Evolutionary conservation across 306 rosid genomes (phyloP), one percentile per base, ranked within the genome.

Genomic region (Lathyrus aphaca): DNA sequence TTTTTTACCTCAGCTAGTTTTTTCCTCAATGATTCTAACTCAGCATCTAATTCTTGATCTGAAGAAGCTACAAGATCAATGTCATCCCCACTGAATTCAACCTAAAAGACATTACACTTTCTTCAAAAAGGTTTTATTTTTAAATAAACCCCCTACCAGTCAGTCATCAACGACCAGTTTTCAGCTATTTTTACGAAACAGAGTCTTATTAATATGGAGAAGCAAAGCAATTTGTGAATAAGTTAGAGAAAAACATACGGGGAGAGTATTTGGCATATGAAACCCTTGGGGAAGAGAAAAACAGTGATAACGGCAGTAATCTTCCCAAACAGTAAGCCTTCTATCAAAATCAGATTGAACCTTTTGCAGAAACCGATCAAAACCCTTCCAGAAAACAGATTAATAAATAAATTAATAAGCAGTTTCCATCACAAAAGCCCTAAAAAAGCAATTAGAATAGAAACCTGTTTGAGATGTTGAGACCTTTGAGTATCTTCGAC

Each of bases 301-400:
- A 69, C 91, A 88, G 74, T 88, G 90, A 13, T 43, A 74, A 49
- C 81, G 88, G 74, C 91, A 84, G 60, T 84, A 87, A 57, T 81
- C 75, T 87, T 91, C 97, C 99, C 99, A 94, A 83, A 79, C 75
- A 30, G 72, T 71, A 15, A 94, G 81, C 74, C 84, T 77, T 72
- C 82, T 81, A 77, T 85, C 88, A 79, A 88, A 66, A 68, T 71
- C 86, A 14, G 86, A 89, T 54, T 87, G 88, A 74, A 89, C 78
- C 64, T 38, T 58, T 5, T 70, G 38, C 18, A 80, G 89, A 64
- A 87, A 61, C 7, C 68, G 39, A 74, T 78, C 78, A 30, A 89
- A 64, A 15, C 92, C 96, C 99, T 94, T 63, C 6, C 42, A 49
- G 21, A 66, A 60, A 11, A 45, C 51, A 45, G 72, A 53, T 25